These are phyloP conservation scores for Barnettozyma vustinii DNA, from an alignment of 805 yeast genomes.

Conservation along the genomic window DNA sequence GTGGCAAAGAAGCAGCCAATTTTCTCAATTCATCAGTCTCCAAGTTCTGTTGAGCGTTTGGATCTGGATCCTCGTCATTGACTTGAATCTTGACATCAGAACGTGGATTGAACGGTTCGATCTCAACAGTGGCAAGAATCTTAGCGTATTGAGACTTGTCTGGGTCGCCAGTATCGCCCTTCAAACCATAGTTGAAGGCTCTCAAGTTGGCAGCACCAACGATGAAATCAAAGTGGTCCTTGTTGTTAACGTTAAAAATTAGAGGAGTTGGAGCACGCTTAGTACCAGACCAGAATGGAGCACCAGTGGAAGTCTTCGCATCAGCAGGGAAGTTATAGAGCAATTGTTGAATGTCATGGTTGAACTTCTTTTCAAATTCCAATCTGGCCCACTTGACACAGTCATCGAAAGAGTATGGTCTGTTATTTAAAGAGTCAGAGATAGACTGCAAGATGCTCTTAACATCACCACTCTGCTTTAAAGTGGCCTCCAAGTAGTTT, in stretches of 20 bases:
- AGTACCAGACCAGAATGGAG: conserved; percentile 96
- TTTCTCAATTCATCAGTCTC: conserved; percentile 62
- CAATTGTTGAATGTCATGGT: conserved; percentile 83
- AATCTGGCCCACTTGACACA: conserved; percentile 93
- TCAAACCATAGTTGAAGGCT: conserved; percentile 86
- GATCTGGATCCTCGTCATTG: conserved; percentile 84
- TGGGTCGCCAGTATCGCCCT: conserved; percentile 58
- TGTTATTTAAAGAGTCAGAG: conserved; percentile 62
- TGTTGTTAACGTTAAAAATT: conserved; percentile 65
- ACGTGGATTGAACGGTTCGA: conserved; percentile 70
- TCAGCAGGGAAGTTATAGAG: conserved; percentile 93
- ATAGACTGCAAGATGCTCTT: conserved; percentile 83
- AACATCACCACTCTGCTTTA: conserved; percentile 90
- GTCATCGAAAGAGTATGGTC: conserved; percentile 88
- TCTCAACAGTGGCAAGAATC: conserved; percentile 44
- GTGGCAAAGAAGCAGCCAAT: conserved; percentile 77
- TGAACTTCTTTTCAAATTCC: conserved; percentile 81
- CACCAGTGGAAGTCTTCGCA: conserved; percentile 84
- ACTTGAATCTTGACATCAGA: conserved; percentile 77
- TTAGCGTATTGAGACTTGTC: conserved; percentile 43
- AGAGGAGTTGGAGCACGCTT: conserved; percentile 94
- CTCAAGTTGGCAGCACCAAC: conserved; percentile 87
- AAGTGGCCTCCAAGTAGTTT: conserved; percentile 82
- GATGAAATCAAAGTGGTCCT: conserved; percentile 76
- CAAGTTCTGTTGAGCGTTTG: conserved; percentile 47